Percentiles rank a stretch among this genome's conserved stretches.
Evolutionary conservation across 495 filamentous ascomycete species (phyloP).

Genomic region (Penicillium ucsense): DNA sequence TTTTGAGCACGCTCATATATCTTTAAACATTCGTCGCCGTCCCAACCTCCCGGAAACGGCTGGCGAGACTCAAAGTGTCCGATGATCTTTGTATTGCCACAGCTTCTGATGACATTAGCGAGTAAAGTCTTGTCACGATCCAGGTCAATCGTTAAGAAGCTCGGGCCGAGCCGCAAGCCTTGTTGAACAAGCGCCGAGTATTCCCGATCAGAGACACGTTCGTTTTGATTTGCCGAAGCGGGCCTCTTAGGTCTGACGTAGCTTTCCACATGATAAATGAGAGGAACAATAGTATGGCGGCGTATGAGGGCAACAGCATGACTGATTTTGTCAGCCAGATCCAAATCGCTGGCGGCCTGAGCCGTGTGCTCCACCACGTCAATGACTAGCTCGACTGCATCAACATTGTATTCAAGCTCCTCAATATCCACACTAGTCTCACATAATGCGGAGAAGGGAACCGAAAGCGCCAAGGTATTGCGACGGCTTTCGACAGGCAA

Average conservation of each 20-base stretch:
- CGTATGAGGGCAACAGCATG: constrained; percentile 49
- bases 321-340: constrained; percentile 38
- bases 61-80: constrained; percentile 48
- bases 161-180: constrained; percentile 58
- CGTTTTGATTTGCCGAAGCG: constrained; percentile 10
- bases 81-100: constrained; percentile 57
- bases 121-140: constrained; percentile 45
- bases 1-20: constrained; percentile 34
- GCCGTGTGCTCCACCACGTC: constrained; percentile 32
- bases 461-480: constrained; percentile 51
- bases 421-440: constrained; percentile 48
- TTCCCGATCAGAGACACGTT: constrained; percentile 26
- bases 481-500: constrained; percentile 51
- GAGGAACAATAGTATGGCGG: constrained; percentile 51
- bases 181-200: constrained; percentile 56
- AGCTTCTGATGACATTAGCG: constrained; percentile 42
- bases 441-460: constrained; percentile 54
- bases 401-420: constrained; percentile 52
- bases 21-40: constrained; percentile 22
- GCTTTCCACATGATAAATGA: constrained; percentile 38
- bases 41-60: constrained; percentile 34
- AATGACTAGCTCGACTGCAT: constrained; percentile 59
- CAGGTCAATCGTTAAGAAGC: constrained; percentile 60
- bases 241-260: constrained; percentile 13
- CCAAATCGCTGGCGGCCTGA: constrained; percentile 25